Percentiles rank a stretch among this genome's conserved stretches.
phyloP scores from a whole-genome alignment of 192 early-diverging fungal species.

The Mortierella alpina region DNA sequence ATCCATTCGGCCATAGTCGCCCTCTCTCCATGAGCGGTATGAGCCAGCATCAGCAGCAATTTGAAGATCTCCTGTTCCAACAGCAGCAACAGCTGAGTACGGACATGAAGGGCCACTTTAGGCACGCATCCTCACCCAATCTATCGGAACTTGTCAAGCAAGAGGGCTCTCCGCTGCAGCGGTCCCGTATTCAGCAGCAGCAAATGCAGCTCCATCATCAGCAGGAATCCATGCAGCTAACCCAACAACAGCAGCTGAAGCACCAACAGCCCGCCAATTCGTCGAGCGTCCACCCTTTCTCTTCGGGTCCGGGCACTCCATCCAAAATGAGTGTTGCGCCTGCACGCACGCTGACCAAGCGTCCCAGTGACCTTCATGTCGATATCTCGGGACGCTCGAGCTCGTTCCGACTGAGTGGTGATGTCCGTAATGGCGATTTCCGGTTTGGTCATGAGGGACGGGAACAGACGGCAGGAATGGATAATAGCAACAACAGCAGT shows the following conservation, averaged over 20 bases:
- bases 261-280: slow-evolving; percentile 21
- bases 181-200: slow-evolving; percentile 8
- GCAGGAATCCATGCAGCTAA: slow-evolving; percentile 18
- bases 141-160: slow-evolving; percentile 38
- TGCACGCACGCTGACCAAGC: slow-evolving; percentile 39
- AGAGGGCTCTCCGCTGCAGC: slow-evolving; percentile 6
- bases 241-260: slow-evolving; percentile 42
- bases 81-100: slow-evolving; percentile 16
- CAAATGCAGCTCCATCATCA: slow-evolving; percentile 20
- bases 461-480: slow-evolving; percentile 5
- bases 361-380: slow-evolving; percentile 46
- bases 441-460: slow-evolving; percentile 37
- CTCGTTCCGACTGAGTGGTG: slow-evolving; percentile 37
- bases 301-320: slow-evolving; percentile 11
- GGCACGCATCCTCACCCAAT: slow-evolving; percentile 34
- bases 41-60: slow-evolving; percentile 32
- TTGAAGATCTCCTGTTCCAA: slow-evolving; percentile 42
- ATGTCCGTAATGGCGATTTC: slow-evolving; percentile 45
- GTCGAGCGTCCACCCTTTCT: slow-evolving; percentile 34
- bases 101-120: slow-evolving; percentile 38
- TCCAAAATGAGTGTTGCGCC: slow-evolving; percentile 16
- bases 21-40: slow-evolving; percentile 26
- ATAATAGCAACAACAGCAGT: neutral
- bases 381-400: slow-evolving; percentile 51
- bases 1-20: slow-evolving; percentile 26